phyloP scores from a whole-genome alignment of 2,329 filamentous ascomycete species.

The Plectosphaerella plurivora region DNA sequence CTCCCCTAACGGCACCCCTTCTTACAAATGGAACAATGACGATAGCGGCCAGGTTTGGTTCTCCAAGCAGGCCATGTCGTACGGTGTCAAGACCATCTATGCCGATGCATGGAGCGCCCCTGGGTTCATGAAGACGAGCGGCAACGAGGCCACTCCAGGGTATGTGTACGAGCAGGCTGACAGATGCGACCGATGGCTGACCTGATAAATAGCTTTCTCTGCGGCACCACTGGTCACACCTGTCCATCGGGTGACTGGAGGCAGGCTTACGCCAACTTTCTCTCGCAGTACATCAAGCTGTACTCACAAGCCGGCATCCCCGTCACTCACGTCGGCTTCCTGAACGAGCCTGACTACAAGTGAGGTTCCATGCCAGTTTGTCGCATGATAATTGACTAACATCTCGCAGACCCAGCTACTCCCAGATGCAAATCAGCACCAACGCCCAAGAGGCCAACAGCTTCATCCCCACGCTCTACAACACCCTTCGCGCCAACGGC shows the following conservation, averaged over 20 bases:
- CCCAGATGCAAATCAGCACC: constrained; percentile 26
- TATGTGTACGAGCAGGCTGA: constrained; percentile 4
- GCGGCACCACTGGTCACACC: constrained; percentile 30
- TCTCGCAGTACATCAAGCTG: constrained; percentile 41
- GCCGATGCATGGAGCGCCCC: constrained; percentile 43
- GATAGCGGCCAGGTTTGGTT: constrained; percentile 48
- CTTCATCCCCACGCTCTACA: constrained; percentile 10
- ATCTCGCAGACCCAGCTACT: constrained; percentile 24
- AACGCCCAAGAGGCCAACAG: constrained; percentile 18
- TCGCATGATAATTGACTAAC: neutral
- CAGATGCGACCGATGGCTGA: too few relatives aligned
- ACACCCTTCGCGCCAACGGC: constrained; percentile 1
- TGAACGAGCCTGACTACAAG: constrained; percentile 12
- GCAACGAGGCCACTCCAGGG: constrained; percentile 21
- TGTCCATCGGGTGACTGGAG: constrained; percentile 40
- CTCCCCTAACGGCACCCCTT: constrained; percentile 29
- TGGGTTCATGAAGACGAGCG: constrained; percentile 43
- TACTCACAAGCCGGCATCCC: constrained; percentile 38
- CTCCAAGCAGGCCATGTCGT: constrained; percentile 38
- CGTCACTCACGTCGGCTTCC: constrained; percentile 28
- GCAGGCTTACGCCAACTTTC: constrained; percentile 42
- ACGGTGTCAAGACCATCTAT: constrained; percentile 32
- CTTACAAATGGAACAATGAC: constrained; percentile 40
- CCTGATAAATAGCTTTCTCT: constrained; percentile 21
- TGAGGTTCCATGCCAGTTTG: neutral